Base-by-base conservation (phyloP, 306 rosid species). In the Cucurbita pepo region DNA sequence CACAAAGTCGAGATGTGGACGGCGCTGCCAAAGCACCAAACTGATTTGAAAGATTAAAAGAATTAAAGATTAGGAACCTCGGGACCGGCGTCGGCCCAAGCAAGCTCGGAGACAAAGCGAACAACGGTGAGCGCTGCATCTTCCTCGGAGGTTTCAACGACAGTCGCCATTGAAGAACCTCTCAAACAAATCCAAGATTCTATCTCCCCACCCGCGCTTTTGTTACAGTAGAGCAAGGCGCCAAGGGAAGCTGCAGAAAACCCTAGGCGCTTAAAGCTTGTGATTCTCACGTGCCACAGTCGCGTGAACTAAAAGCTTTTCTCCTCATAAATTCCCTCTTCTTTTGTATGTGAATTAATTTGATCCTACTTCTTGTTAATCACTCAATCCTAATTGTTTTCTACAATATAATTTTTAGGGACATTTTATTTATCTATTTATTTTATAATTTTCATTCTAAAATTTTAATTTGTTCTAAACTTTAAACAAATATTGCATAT, bases 11-110 rank as follows among this genome's bases (percentile, higher is more conserved):
- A 21, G 18, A 13, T 22, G 44, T 3, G 56, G 34, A 66, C 19
- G 40, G 47, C 9, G 50, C 48, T 8, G 6, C 36, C 15, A 50
- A 64, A 53, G 12, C 40, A 71, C 5, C 30, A 53, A 53, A 34
- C 5, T 50, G 75, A 71, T 36, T 52, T 22, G 19, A 44, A 47
- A 62, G 25, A 62, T 43, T 47, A n/a, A n/a, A 18, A 48, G 25
- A 67, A 52, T 19, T 44, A 51, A 25, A 14, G 34, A 48, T 1
- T 4, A 8, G 9, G 71, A 77, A 94, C 97, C 91, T 86, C 96
- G 15, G 92, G 86, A 73, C 97, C 96, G 56, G 96, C 96, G 67
- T 94, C 97, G 45, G 97, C 95, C 97, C 95, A 91, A 66, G 97
- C 88, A 41, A 89, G 99, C 77, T 91, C 99, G 1, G 95, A 84